These are phyloP conservation scores for Ophiobolus disseminans DNA, from an alignment of 2,329 filamentous ascomycete species.

Conservation along the genomic window DNA sequence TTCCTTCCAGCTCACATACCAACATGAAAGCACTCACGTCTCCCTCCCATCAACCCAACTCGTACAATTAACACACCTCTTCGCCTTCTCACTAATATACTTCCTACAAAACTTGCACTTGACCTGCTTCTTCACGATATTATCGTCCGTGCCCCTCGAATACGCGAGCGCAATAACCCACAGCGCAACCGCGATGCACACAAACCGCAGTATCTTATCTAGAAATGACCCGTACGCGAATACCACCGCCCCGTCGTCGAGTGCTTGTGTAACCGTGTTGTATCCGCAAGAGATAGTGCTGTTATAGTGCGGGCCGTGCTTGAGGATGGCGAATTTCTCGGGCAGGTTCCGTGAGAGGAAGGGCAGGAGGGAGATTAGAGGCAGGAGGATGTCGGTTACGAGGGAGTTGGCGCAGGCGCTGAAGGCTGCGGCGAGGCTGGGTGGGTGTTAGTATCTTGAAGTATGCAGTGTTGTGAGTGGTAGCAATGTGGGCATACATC, in stretches of 20 bases:
- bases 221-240: constrained; percentile 76
- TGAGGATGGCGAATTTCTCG: constrained; percentile 74
- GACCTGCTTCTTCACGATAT: constrained; percentile 73
- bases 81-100: constrained; percentile 67
- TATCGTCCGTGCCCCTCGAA: constrained; percentile 66
- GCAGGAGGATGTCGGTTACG: constrained; percentile 73
- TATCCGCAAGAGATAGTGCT: constrained; percentile 61
- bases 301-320: constrained; percentile 60
- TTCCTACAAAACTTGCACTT: constrained; percentile 74
- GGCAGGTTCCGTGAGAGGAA: constrained; percentile 75
- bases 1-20: no score
- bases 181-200: constrained; percentile 69
- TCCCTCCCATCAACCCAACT: constrained; percentile 65
- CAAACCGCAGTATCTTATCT: constrained; percentile 70
- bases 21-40: no score
- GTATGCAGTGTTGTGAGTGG: background rate
- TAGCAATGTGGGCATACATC: constrained; percentile 59
- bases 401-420: constrained; percentile 75
- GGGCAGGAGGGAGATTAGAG: constrained; percentile 71
- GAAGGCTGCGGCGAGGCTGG: constrained; percentile 72
- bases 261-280: constrained; percentile 73
- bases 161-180: constrained; percentile 71
- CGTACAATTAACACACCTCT: constrained; percentile 64
- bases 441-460: background rate
- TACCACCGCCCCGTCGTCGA: constrained; percentile 74